phyloP scores from a whole-genome alignment of 345 rosid species.

The Aquilaria malaccensis region DNA sequence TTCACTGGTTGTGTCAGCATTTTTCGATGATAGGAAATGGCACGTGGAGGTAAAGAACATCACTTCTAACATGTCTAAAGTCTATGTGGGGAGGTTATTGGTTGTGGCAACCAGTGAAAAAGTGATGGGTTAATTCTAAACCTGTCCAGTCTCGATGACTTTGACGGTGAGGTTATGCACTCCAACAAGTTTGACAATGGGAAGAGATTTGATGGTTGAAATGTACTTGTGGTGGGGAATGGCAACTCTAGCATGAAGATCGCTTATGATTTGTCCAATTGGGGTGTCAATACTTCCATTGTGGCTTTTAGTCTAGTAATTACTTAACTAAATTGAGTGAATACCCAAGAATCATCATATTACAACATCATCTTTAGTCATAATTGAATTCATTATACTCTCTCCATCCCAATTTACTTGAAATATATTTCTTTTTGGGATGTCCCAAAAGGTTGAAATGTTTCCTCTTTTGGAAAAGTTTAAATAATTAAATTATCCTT shows the following conservation, averaged over 20 bases:
- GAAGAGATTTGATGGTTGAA: slow-evolving; percentile 13
- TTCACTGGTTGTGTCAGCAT: slow-evolving; percentile 23
- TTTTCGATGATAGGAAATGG: slow-evolving; percentile 26
- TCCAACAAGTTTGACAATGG: slow-evolving; percentile 37
- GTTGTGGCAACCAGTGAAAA: slow-evolving; percentile 49
- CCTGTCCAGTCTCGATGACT: slow-evolving; percentile 28
- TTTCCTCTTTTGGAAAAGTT: no score
- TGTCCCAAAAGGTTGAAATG: no score
- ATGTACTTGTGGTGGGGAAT: slow-evolving; percentile 53
- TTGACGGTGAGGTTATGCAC: slow-evolving; percentile 35
- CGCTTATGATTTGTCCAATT: slow-evolving; percentile 36
- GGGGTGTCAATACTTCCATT: slow-evolving; percentile 30
- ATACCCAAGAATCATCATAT: neutral
- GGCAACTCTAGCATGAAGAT: slow-evolving; percentile 72
- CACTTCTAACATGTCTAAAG: neutral
- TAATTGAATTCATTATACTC: neutral
- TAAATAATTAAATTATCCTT: no score
- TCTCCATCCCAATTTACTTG: no score
- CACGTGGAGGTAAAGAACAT: slow-evolving; percentile 21
- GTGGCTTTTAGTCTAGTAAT: slow-evolving; percentile 36
- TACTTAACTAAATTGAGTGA: neutral
- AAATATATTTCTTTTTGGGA: no score
- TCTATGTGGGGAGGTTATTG: slow-evolving; percentile 29
- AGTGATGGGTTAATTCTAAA: slow-evolving; percentile 28
- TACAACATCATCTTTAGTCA: neutral